Evolutionary conservation across 2,329 filamentous ascomycete genomes (phyloP).

Genomic region (Hypocreales sp.): DNA sequence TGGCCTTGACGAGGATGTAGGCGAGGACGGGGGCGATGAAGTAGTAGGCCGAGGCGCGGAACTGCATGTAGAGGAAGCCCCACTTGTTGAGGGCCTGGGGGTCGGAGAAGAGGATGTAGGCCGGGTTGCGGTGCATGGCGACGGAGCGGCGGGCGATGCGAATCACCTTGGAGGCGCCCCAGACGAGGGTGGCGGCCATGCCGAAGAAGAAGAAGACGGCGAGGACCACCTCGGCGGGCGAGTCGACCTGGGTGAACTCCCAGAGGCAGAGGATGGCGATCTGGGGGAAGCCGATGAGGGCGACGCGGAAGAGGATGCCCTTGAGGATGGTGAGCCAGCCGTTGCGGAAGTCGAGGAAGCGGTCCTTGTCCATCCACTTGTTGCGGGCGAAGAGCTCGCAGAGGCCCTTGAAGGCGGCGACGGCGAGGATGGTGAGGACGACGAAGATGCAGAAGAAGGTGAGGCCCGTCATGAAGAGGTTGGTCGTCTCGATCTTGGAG

Average conservation of each 20-base stretch:
- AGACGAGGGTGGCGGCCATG: constrained; percentile 61
- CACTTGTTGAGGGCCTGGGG: constrained; percentile 91
- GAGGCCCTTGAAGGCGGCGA: constrained; percentile 65
- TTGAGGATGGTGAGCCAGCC: constrained; percentile 88
- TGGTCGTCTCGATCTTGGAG: constrained; percentile 68
- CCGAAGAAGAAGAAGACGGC: constrained; percentile 81
- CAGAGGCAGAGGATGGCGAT: constrained; percentile 83
- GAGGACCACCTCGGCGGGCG: constrained; percentile 69
- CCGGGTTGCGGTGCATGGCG: constrained; percentile 85
- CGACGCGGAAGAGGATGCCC: constrained; percentile 81
- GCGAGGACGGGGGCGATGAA: constrained; percentile 69
- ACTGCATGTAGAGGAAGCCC: constrained; percentile 96
- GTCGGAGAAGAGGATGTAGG: constrained; percentile 93
- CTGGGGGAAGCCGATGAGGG: constrained; percentile 82
- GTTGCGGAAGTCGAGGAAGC: constrained; percentile 86
- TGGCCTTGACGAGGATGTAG: constrained; percentile 74
- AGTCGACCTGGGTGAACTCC: constrained; percentile 82
- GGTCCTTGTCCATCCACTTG: constrained; percentile 67
- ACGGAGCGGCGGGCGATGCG: constrained; percentile 79
- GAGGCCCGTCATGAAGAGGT: constrained; percentile 85
- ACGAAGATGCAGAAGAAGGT: constrained; percentile 82
- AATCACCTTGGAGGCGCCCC: constrained; percentile 84
- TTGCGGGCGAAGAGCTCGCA: constrained; percentile 63
- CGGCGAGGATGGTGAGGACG: constrained; percentile 53
- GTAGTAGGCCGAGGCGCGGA: constrained; percentile 90